Base-by-base conservation (phyloP, 2,329 filamentous ascomycete genomes). In the Verticillium nubilum region DNA sequence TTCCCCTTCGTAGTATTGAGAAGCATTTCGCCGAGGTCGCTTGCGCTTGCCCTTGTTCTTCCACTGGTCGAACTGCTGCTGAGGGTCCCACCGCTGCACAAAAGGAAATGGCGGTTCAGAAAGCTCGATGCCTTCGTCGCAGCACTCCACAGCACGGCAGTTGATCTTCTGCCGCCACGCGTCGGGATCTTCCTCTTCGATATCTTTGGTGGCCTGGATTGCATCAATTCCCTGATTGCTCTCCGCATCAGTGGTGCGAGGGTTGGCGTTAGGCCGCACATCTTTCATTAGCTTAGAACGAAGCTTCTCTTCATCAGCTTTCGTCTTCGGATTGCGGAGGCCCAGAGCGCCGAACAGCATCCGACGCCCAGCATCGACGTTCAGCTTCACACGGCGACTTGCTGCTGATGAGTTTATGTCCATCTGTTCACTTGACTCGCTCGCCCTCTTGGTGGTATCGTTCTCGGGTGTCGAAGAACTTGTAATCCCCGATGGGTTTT, bases 51-150 rank as follows among this genome's bases (percentile, higher is more conserved):
- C 73, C 26, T 74, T 73, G 28, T 76, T 75, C 42, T 71, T 72
- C 52, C 63, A 63, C 4, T 66, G 68, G 2, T 70, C 70, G 56
- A 67, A 75, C 70, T 84, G 81, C 67, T 93, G 90, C 62, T 92
- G 88, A 3, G 85, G 82, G 72, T 96, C 91, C 94, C 93, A 97
- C 54, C 90, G 84, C 72, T 97, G 92, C 17, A 90, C 80, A 71
- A 97, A 97, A 0, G 93, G 93, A 68, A 96, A 97, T 0, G 93
- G 91, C 0, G 94, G 93, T 33, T 90, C 83, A 58, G 84, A 89
- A 53, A 96, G 78, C 31, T 82, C 76, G 42, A 91, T 76, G 5
- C 80, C 83, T 29, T 90, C 83, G n/a, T 90, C 81, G 62, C 86
- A 85, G 73, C 93, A 97, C 71, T 98, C 94, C 1, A 96, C 90